Evolutionary conservation across 345 rosid genomes (phyloP).

Genomic region (Sonneratia alba): DNA sequence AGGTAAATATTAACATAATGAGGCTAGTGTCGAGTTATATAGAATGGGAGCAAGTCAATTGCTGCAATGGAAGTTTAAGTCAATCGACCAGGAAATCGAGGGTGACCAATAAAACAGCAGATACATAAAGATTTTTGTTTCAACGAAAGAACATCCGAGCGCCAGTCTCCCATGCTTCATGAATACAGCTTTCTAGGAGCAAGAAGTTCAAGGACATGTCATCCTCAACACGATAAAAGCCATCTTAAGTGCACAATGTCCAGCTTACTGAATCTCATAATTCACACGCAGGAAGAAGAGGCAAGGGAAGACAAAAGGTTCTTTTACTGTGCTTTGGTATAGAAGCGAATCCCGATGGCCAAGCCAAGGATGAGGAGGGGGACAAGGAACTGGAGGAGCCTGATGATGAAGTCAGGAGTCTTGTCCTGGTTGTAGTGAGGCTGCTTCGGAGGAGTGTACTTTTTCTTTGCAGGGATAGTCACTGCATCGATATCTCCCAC

Average conservation of each 20-base stretch:
- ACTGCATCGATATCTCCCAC: conserved; percentile 63
- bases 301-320: background rate
- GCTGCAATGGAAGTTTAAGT: background rate
- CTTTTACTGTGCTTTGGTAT: conserved; percentile 46
- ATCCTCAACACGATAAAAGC: background rate
- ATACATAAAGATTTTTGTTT: background rate
- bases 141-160: background rate
- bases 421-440: conserved; percentile 78
- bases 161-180: background rate
- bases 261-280: background rate
- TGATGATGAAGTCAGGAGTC: conserved; percentile 58
- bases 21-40: no score
- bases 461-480: conserved; percentile 42
- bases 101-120: background rate
- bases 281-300: background rate
- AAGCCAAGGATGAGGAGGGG: conserved; percentile 83
- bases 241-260: background rate
- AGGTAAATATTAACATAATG: no score
- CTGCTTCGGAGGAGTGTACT: conserved; percentile 57
- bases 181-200: background rate
- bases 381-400: conserved; percentile 81
- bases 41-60: background rate
- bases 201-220: background rate
- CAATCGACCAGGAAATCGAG: background rate
- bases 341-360: conserved; percentile 75